Evolutionary conservation across 495 filamentous ascomycete species (phyloP), one percentile per base, ranked within the genome.

Genomic region (Lophiostoma macrostomum): DNA sequence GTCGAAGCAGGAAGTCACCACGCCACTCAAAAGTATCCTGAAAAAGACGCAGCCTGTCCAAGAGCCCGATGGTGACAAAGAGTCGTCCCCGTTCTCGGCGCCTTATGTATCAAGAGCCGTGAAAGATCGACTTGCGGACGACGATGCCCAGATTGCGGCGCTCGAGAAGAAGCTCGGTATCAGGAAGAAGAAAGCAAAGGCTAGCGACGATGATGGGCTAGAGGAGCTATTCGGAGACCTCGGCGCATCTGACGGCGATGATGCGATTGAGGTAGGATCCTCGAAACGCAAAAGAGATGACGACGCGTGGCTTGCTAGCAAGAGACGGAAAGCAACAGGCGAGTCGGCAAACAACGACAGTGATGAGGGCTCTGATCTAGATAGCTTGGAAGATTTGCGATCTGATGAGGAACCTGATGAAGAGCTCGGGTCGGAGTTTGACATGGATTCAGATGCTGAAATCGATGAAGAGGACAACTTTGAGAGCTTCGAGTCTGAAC

Each of bases 111-210:
- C 88, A 5, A 80, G 75, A 47, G 73, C 72, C 0, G 73, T 86
- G 0, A 82, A 80, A 65, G 77, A 82, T 5, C 84, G 79, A 54
- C 70, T 97, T 18, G 73, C 71, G 0, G 71, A 83, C 43, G 93
- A 97, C 49, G 88, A 96, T 60, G 83, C 80, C 2, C 88, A 96
- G 55, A 96, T 98, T 63, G 83, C 86, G 13, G 87, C 82, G 7
- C 68, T 96, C 50, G 94, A 98, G 71, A 88, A 83, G 72, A 94
- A 87, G 63, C 75, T 98, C 30, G 91, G 91, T 1, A 71, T 96
- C 11, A 96, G 86, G 67, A 80, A 80, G 16, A 86, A 85, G 44
- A 91, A 86, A 53, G 69, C 86, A 0, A 86, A 89, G 61, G 76
- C 81, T 0, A 90, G 87, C 51, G 74, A 79, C n/a, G 89, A 96